Evolutionary conservation across 345 rosid genomes (phyloP), one percentile per base, ranked within the genome.

Genomic region (Melaleuca quinquenervia): DNA sequence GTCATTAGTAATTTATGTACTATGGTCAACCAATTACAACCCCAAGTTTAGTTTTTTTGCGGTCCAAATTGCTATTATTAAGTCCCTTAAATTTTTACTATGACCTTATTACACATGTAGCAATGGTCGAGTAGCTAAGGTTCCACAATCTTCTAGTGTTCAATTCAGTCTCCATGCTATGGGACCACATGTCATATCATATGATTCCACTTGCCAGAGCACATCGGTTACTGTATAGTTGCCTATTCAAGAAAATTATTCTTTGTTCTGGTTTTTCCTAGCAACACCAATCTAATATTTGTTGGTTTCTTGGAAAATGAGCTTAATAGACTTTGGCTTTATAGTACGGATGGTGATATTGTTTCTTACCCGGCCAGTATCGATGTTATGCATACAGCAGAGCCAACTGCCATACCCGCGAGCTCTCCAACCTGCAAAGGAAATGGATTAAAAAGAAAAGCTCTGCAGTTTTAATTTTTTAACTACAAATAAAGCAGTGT

Each of bases 381-480:
- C 5, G 87, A 86, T 32, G 84, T 50, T 82, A 83, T 82, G 87
- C 87, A 86, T n/a, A 86, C 85, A 3, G 85, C 62, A 6, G 85
- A 82, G 26, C 87, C 87, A 20, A 86, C 87, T 8, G 87, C 87
- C n/a, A 86, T 86, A n/a, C 87, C 87, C 5, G 87, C 87, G n/a
- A 86, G 64, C 85, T 86, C 87, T 82, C 87, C 87, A 8, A 86
- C 45, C 87, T 86, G 85, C 84, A 29, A 50, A 50, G 16, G n/a
- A 48, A 76, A 15, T 48, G 32, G 50, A 86, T 45, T 56, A 29
- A 27, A 44, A 41, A 21, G 32, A 55, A 55, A 29, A 83, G 55
- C 21, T 15, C 58, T 82, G 15, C 56, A 50, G 14, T 32, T 21
- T 36, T 52, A 27, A 27, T 83, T 48, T 48, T 41, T 16, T 21